Evolutionary conservation across 2,329 filamentous ascomycete genomes (phyloP).

Genomic region (Xylaria digitata): DNA sequence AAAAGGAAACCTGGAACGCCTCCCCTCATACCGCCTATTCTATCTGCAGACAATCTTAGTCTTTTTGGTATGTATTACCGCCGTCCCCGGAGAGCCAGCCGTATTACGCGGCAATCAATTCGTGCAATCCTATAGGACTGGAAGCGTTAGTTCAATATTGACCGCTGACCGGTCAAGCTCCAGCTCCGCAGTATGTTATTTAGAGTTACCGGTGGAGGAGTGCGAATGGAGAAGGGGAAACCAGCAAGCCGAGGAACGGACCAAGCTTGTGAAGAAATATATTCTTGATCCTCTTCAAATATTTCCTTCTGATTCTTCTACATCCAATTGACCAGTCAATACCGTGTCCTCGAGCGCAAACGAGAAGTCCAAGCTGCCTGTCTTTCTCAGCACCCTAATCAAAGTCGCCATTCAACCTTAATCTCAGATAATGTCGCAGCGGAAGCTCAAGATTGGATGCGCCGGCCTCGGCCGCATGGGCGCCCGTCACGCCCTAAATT

Average conservation of each 20-base stretch:
- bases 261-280: constrained; percentile 1
- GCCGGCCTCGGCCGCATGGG: constrained; percentile 23
- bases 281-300: constrained; percentile 1
- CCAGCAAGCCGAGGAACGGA: background rate
- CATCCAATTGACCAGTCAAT: background rate
- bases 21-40: constrained; percentile 1
- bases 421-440: constrained; percentile 6
- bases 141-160: background rate
- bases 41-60: background rate
- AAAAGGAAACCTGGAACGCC: constrained; percentile 9
- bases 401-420: background rate
- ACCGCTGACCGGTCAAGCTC: background rate
- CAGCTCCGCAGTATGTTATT: constrained; percentile 1
- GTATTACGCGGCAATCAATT: too few relatives aligned
- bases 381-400: background rate
- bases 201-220: background rate
- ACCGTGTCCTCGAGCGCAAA: background rate
- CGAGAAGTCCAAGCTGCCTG: background rate
- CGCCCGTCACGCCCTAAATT: constrained; percentile 43
- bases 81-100: background rate
- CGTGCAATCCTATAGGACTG: too few relatives aligned
- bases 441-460: constrained; percentile 19
- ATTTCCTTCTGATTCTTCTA: background rate
- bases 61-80: background rate
- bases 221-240: background rate